Conservation (phyloP, 768 basidiomycete species). For the Amylocystis lapponica region DNA sequence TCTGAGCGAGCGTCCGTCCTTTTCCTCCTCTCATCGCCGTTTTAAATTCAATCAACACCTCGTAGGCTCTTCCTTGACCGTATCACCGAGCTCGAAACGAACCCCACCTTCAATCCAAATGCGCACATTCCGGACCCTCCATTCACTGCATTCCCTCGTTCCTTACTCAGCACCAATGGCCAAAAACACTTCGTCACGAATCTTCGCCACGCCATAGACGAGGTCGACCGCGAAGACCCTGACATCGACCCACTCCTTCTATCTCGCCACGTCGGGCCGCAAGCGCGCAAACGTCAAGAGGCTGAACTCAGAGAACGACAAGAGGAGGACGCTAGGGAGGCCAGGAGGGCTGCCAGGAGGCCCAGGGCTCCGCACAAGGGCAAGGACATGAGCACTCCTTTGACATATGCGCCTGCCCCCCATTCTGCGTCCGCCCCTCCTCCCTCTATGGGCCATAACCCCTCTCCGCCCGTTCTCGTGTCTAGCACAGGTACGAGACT, state of each 20-base stretch:
- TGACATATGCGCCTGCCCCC: slow-evolving; percentile 18
- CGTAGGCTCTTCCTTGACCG: slow-evolving; percentile 50
- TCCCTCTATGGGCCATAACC: background rate
- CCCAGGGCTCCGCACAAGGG: slow-evolving; percentile 31
- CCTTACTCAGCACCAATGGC: slow-evolving; percentile 36
- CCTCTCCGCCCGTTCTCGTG: slow-evolving; percentile 28
- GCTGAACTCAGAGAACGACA: slow-evolving; percentile 34
- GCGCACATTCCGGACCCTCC: slow-evolving; percentile 27
- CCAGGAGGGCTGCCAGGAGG: slow-evolving; percentile 29
- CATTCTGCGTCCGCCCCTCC: slow-evolving; percentile 7
- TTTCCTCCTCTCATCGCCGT: slow-evolving; percentile 8
- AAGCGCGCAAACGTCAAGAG: slow-evolving; percentile 38
- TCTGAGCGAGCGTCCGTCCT: slow-evolving; percentile 56
- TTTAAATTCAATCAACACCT: slow-evolving; percentile 1
- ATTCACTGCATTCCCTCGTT: slow-evolving; percentile 44
- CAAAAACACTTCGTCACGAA: slow-evolving; percentile 42
- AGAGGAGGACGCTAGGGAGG: slow-evolving; percentile 43
- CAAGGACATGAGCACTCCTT: slow-evolving; percentile 30
- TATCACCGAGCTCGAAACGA: slow-evolving; percentile 52
- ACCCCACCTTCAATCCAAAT: slow-evolving; percentile 26
- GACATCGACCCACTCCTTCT: slow-evolving; percentile 38
- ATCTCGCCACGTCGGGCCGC: slow-evolving; percentile 42
- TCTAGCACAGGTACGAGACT: slow-evolving; percentile 43
- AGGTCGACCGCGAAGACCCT: slow-evolving; percentile 40
- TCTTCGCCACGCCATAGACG: slow-evolving; percentile 42